Percentiles rank a stretch among this genome's conserved stretches.
These are phyloP conservation scores for Starmera dryadoides DNA, from an alignment of 805 yeast genomes.

Conservation along the genomic window DNA sequence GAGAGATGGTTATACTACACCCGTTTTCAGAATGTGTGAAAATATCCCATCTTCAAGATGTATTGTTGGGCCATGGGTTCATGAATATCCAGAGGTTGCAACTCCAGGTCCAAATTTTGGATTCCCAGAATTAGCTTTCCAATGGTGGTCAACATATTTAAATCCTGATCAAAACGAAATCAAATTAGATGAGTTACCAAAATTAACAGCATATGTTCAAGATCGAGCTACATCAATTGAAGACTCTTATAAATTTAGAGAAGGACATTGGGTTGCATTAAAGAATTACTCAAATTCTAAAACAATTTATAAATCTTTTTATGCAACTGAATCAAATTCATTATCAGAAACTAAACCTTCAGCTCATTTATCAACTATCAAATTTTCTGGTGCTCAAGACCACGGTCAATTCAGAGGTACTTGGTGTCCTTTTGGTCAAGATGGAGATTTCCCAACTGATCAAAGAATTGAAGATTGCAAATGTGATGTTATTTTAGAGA, in stretches of 20 bases:
- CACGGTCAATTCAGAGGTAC: slow-evolving; percentile 39
- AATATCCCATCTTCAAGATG: slow-evolving; percentile 30
- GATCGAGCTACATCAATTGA: slow-evolving; percentile 29
- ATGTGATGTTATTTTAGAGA: slow-evolving; percentile 29
- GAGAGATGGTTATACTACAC: slow-evolving; percentile 40
- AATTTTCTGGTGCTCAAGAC: slow-evolving; percentile 27
- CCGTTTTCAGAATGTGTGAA: slow-evolving; percentile 36
- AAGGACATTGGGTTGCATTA: slow-evolving; percentile 33
- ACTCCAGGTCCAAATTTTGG: slow-evolving; percentile 38
- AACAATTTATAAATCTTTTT: slow-evolving; percentile 10
- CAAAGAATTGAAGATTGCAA: slow-evolving; percentile 35
- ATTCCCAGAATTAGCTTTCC: slow-evolving; percentile 31
- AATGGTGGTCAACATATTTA: slow-evolving; percentile 35
- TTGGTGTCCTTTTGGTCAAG: slow-evolving; percentile 39
- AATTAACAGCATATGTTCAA: slow-evolving; percentile 33
- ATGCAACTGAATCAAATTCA: too few species aligned
- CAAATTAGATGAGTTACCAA: slow-evolving; percentile 22
- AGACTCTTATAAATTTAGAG: slow-evolving; percentile 30
- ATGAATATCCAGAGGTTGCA: slow-evolving; percentile 41
- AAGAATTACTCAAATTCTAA: slow-evolving; percentile 10
- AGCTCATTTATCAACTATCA: slow-evolving; percentile 5
- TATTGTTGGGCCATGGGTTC: slow-evolving; percentile 42
- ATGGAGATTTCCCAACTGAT: slow-evolving; percentile 39
- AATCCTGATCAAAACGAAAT: slow-evolving; percentile 19
- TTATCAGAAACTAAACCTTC: slow-evolving; percentile 7